phyloP scores from a whole-genome alignment of 2,329 filamentous ascomycete genomes.

The Pseudogymnoascus sp. region DNA sequence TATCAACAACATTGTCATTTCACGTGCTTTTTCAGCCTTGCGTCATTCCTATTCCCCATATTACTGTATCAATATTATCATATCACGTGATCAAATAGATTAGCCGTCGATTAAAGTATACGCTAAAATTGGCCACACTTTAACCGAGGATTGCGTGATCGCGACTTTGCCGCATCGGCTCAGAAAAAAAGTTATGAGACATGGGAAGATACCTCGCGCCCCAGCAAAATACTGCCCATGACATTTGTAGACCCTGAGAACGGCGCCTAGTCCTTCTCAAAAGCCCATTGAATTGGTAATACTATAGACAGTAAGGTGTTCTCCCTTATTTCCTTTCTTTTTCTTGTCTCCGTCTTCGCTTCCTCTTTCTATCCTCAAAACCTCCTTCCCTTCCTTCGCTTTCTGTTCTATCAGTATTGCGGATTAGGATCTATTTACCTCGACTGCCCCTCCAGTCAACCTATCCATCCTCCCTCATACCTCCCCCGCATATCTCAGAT shows the following conservation, averaged over 20 bases:
- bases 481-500: not conserved
- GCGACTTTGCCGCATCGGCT: constrained; percentile 14
- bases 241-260: constrained; percentile 9
- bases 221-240: constrained; percentile 10
- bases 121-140: constrained; percentile 1
- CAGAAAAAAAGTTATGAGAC: constrained; percentile 15
- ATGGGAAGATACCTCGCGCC: constrained; percentile 4
- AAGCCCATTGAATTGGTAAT: not conserved
- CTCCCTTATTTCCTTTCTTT: constrained; percentile 16
- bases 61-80: not conserved
- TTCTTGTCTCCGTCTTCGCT: constrained; percentile 17
- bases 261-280: not conserved
- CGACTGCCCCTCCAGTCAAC: not conserved
- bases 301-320: constrained; percentile 8
- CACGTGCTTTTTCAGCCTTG: not conserved
- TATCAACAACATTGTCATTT: not conserved
- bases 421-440: not conserved
- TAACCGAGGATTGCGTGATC: constrained; percentile 9
- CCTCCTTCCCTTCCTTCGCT: not conserved
- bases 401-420: constrained; percentile 5
- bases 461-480: not conserved
- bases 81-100: not conserved
- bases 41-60: not conserved
- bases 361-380: constrained; percentile 10
- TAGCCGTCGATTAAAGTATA: not conserved